These are phyloP conservation scores for Heliamphora pulchella DNA, from an alignment of 179 eudicot genomes.

Conservation along the genomic window DNA sequence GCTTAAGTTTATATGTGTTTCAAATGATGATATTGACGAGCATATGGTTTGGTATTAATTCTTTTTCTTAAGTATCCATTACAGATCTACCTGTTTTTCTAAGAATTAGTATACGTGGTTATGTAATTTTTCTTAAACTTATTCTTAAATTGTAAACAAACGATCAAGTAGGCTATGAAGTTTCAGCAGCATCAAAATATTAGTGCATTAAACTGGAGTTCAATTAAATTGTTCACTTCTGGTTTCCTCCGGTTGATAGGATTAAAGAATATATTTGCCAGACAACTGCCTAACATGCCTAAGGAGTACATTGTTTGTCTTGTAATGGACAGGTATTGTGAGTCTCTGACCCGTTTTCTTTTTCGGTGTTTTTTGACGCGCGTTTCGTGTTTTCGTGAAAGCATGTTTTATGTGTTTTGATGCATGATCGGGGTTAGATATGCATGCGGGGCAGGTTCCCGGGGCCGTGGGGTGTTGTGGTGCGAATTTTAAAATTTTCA, in stretches of 20 bases:
- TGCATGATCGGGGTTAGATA: too few relatives aligned
- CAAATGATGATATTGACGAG: constrained; percentile 72
- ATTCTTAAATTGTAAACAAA: not conserved
- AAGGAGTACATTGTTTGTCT: constrained; percentile 98
- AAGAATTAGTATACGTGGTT: not conserved
- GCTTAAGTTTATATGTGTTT: constrained; percentile 60
- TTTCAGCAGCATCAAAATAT: not conserved
- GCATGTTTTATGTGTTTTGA: too few relatives aligned
- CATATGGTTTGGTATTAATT: constrained; percentile 90
- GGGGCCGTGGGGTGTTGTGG: too few relatives aligned
- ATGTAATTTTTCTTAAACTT: not conserved
- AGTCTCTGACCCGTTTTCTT: too few relatives aligned
- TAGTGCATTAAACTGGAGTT: not conserved
- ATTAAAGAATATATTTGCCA: constrained; percentile 91
- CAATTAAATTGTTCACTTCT: constrained; percentile 3
- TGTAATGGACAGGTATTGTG: constrained; percentile 72
- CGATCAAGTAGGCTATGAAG: not conserved
- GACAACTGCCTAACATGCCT: constrained; percentile 98
- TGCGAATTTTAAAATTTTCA: too few relatives aligned
- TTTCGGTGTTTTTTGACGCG: too few relatives aligned
- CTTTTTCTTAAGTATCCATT: constrained; percentile 17
- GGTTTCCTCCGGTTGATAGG: constrained; percentile 72
- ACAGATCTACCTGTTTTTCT: not conserved
- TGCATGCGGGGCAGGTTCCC: too few relatives aligned
- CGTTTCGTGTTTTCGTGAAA: too few relatives aligned